These are phyloP conservation scores for Solanum verrucosum DNA, from an alignment of 257 asterid species.

Conservation along the genomic window DNA sequence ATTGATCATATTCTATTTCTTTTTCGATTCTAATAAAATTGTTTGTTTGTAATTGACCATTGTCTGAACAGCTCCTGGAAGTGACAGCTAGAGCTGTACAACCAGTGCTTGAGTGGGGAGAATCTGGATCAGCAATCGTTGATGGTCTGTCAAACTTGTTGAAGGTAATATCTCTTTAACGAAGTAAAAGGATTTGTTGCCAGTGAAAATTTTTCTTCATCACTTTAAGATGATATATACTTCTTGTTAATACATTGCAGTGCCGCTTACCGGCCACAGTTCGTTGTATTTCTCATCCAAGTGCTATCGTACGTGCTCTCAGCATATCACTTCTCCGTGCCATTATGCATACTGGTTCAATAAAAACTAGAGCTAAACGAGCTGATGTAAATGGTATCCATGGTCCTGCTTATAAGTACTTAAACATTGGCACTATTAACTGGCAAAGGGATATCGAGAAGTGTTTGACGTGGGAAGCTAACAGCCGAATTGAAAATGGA, in stretches of 20 bases:
- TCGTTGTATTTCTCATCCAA: constrained; percentile 85
- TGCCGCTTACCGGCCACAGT: constrained; percentile 93
- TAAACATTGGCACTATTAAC: constrained; percentile 34
- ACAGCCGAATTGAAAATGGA: constrained; percentile 71
- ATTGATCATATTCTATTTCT: background rate
- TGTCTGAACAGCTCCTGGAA: constrained; percentile 64
- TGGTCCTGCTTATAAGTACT: constrained; percentile 42
- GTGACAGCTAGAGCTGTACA: constrained; percentile 93
- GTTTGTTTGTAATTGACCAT: constrained; percentile 7
- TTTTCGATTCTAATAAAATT: background rate
- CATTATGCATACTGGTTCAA: constrained; percentile 46
- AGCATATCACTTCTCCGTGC: constrained; percentile 93
- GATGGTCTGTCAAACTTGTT: constrained; percentile 85
- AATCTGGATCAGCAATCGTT: constrained; percentile 77
- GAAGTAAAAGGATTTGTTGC: background rate
- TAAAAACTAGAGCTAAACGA: constrained; percentile 32
- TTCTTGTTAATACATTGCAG: constrained; percentile 26
- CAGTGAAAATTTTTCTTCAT: background rate
- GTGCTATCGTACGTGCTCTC: constrained; percentile 97
- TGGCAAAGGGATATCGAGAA: constrained; percentile 76
- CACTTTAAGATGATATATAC: background rate
- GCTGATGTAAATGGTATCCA: constrained; percentile 24
- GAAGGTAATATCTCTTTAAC: constrained; percentile 43
- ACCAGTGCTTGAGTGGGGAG: constrained; percentile 91
- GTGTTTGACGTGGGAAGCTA: constrained; percentile 92